A percentile compares a stretch with the other conserved stretches of the same genome.
phyloP scores from a whole-genome alignment of 2,329 filamentous ascomycete genomes.

The Colletotrichum sp. region DNA sequence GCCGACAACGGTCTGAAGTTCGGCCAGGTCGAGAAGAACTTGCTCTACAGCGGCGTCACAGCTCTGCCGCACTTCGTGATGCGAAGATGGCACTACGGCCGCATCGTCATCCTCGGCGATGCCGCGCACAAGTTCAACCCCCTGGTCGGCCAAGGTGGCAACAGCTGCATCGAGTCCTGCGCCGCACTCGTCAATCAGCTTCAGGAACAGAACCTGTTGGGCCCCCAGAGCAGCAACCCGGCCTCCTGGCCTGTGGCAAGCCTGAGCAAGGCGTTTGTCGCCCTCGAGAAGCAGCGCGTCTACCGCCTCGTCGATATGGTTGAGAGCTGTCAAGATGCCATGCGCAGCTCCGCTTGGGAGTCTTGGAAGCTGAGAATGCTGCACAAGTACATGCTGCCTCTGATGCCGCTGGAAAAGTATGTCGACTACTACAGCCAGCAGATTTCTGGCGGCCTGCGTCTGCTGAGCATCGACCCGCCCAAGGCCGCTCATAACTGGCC shows the following conservation, averaged over 20 bases:
- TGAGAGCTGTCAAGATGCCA: slow-evolving; percentile 7
- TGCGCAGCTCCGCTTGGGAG: slow-evolving; percentile 8
- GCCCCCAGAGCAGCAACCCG: neutral
- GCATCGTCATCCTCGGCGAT: slow-evolving; percentile 37
- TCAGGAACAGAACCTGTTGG: neutral
- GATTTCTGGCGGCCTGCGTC: neutral
- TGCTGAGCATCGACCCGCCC: neutral
- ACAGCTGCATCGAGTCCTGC: slow-evolving; percentile 31
- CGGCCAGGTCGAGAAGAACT: neutral
- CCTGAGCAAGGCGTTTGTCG: neutral
- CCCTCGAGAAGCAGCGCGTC: slow-evolving; percentile 5
- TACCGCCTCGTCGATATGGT: neutral
- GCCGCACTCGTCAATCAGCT: slow-evolving; percentile 29
- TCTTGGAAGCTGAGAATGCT: neutral
- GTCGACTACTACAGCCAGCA: slow-evolving; percentile 10
- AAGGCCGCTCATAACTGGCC: neutral
- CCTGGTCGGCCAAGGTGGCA: slow-evolving; percentile 30
- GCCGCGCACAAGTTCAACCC: slow-evolving; percentile 38
- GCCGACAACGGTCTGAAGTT: neutral
- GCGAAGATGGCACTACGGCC: slow-evolving; percentile 32
- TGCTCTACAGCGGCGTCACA: slow-evolving; percentile 11
- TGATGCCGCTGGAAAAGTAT: neutral
- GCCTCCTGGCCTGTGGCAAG: neutral
- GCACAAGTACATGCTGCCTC: neutral
- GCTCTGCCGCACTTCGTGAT: slow-evolving; percentile 17